Evolutionary conservation across 1,284 basidiomycete genomes (phyloP).

Genomic region (Vanrija sp.): DNA sequence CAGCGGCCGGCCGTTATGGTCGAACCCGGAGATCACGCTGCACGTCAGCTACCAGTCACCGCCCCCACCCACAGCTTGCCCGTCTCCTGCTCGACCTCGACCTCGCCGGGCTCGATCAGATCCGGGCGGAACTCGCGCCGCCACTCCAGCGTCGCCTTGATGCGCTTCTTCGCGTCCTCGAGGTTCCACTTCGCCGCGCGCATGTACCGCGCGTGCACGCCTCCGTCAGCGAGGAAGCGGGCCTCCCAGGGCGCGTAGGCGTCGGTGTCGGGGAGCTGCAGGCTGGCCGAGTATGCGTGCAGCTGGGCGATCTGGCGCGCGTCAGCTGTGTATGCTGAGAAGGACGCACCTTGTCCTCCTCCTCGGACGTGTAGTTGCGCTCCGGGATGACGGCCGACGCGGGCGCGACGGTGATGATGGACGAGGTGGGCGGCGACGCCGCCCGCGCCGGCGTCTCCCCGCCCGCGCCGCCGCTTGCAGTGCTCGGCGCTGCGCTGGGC

Average conservation of each 20-base stretch:
- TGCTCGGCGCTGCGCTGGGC: no score
- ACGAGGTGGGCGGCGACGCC: not conserved
- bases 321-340: not conserved
- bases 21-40: conserved; percentile 76
- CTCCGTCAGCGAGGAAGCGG: conserved; percentile 67
- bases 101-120: conserved; percentile 70
- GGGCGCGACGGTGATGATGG: not conserved
- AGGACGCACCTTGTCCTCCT: no score
- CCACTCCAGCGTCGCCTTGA: conserved; percentile 75
- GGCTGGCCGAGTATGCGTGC: conserved; percentile 55
- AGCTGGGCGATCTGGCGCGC: no score
- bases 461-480: no score
- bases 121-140: conserved; percentile 75
- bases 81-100: conserved; percentile 67
- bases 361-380: no score
- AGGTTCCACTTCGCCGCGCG: conserved; percentile 78
- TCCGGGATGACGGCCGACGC: not conserved
- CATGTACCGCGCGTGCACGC: conserved; percentile 74
- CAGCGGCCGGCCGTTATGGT: conserved; percentile 72
- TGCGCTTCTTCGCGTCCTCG: conserved; percentile 68
- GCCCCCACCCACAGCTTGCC: conserved; percentile 63
- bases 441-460: no score
- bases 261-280: conserved; percentile 63
- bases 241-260: conserved; percentile 70
- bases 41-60: not conserved